Evolutionary conservation across 495 filamentous ascomycete species (phyloP), one percentile per base, ranked within the genome.

Genomic region (Penicillium turbatum): DNA sequence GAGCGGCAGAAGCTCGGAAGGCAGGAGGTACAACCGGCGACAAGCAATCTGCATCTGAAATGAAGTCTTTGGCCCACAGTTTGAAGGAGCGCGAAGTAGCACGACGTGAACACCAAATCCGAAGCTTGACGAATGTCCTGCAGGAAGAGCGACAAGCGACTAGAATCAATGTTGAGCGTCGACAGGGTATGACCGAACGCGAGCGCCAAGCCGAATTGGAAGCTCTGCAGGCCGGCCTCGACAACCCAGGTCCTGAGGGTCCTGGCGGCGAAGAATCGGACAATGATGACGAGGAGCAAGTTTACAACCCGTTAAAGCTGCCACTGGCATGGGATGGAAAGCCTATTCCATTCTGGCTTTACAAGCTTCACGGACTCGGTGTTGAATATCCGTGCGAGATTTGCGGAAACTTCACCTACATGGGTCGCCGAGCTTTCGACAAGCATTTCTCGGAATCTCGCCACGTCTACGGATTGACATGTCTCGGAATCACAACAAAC

Each of bases 341-440:
- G 65, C 93, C 93, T 13, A 98, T 98, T 62, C 93, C 93, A 12
- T 97, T 92, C 76, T 98, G 93, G 93, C 82, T 98, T 2, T 98
- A 97, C 79, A 92, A 96, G 62, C 77, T 98, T 13, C 93, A 98
- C 64, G 93, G 93, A 11, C 78, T 98, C 8, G 93, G 93, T 8
- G 90, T 96, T 32, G 93, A 98, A 61, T 96, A 96, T 57, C 79
- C 86, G 3, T 98, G 93, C 73, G 92, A 97, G 63, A 88, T 98
- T 37, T 98, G 95, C 67, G 93, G 93, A 43, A 97, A 97, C 70
- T 96, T 88, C 65, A 90, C 97, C 43, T 98, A 98, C 73, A 95
- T 95, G 83, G 93, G 93, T 15, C 82, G 93, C 37, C 82, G 93
- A 16, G 92, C 92, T 2, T 98, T 96, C 53, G 93, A 98, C 64